Conservation (phyloP, 2,329 filamentous ascomycete species). For the Coniochaeta pulveracea region DNA sequence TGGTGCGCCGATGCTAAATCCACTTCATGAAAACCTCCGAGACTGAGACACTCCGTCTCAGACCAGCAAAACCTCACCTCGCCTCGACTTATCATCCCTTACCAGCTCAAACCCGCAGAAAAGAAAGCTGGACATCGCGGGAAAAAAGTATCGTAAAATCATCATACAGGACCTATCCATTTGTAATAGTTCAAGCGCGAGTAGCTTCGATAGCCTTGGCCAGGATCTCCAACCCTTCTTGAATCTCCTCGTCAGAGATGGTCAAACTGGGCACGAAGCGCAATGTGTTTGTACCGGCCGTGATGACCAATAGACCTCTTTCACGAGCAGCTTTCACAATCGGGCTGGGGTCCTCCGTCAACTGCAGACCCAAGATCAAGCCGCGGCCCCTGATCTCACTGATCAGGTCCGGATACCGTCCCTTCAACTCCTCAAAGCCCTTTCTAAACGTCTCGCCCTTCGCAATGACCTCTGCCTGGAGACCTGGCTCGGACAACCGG, state of each 20-base stretch:
- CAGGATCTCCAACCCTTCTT: conserved; percentile 64
- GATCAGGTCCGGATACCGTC: conserved; percentile 54
- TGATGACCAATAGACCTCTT: conserved; percentile 80
- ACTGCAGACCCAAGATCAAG: conserved; percentile 76
- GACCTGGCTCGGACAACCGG: conserved; percentile 57
- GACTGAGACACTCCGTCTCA: too few species aligned
- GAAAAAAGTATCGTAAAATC: too few species aligned
- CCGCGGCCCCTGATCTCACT: conserved; percentile 73
- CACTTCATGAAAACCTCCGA: too few species aligned
- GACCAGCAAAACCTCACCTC: too few species aligned
- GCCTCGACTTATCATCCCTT: too few species aligned
- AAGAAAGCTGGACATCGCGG: too few species aligned
- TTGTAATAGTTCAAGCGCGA: too few species aligned
- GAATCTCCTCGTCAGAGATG: conserved; percentile 71
- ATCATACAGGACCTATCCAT: too few species aligned
- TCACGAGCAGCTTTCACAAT: conserved; percentile 82
- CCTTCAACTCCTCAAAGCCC: conserved; percentile 34
- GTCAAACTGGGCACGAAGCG: conserved; percentile 83
- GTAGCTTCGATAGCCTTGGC: conserved; percentile 49
- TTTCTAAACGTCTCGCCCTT: conserved; percentile 46
- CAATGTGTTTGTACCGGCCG: conserved; percentile 83
- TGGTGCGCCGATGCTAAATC: too few species aligned
- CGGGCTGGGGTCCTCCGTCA: conserved; percentile 58
- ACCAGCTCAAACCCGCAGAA: too few species aligned
- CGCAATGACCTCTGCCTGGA: conserved; percentile 57